Evolutionary conservation across 495 filamentous ascomycete species (phyloP).

Genomic region (Xylaria nigripes): DNA sequence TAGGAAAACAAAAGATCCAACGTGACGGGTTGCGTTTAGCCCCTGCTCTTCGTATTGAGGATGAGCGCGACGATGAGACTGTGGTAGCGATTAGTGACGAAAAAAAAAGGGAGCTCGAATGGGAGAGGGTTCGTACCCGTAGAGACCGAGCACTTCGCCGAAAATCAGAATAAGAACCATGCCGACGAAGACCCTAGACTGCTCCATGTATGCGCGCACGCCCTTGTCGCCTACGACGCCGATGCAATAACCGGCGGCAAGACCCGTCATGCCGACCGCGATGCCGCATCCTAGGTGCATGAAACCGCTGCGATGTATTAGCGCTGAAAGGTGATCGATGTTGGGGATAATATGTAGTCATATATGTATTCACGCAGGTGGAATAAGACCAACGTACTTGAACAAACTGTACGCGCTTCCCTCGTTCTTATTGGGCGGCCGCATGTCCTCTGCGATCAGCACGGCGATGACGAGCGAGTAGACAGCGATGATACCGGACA

Average conservation of each 20-base stretch:
- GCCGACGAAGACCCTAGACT: slow-evolving; percentile 91
- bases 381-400: slow-evolving; percentile 45
- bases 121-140: slow-evolving; percentile 63
- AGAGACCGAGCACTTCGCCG: slow-evolving; percentile 92
- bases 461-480: slow-evolving; percentile 96
- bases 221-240: slow-evolving; percentile 92
- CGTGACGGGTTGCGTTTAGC: slow-evolving; percentile 31
- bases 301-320: slow-evolving; percentile 53
- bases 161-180: slow-evolving; percentile 99
- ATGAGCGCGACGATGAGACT: slow-evolving; percentile 45
- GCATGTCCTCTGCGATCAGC: slow-evolving; percentile 79
- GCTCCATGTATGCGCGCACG: slow-evolving; percentile 88
- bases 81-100: slow-evolving; percentile 10
- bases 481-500: slow-evolving; percentile 99
- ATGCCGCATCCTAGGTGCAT: slow-evolving; percentile 91
- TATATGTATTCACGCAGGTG: no score
- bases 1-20: no score
- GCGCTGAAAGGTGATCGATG: no score
- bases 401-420: slow-evolving; percentile 63
- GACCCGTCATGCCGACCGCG: slow-evolving; percentile 80
- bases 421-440: slow-evolving; percentile 47
- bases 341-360: no score
- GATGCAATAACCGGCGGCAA: slow-evolving; percentile 96
- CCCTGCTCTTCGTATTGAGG: slow-evolving; percentile 49
- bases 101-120: background rate